These are phyloP conservation scores for Fusarium caatingaense DNA, from an alignment of 2,329 filamentous ascomycete species.

Conservation along the genomic window DNA sequence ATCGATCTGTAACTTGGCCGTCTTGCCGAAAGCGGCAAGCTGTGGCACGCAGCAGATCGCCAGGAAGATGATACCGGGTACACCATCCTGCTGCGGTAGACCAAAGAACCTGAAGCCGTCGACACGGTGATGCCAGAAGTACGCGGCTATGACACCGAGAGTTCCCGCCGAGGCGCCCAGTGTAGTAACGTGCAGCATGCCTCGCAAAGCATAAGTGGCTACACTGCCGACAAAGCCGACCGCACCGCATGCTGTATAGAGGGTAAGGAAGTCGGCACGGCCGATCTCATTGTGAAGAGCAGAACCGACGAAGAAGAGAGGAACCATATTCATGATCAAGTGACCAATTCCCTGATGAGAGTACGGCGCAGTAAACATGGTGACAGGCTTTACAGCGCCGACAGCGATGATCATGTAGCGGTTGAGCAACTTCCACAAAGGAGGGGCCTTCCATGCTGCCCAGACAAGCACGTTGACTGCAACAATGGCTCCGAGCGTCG, in stretches of 20 bases:
- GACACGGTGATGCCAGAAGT: conserved; percentile 68
- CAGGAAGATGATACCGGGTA: conserved; percentile 66
- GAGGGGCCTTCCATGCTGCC: conserved; percentile 71
- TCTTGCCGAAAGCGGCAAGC: conserved; percentile 59
- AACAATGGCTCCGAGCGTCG: conserved; percentile 73
- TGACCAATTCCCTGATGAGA: conserved; percentile 75
- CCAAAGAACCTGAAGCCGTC: conserved; percentile 69
- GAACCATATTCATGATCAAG: conserved; percentile 71
- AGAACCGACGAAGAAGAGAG: conserved; percentile 74
- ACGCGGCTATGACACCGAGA: conserved; percentile 70
- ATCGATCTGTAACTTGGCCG: conserved; percentile 58
- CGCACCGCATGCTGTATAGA: conserved; percentile 70
- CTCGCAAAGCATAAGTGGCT: conserved; percentile 58
- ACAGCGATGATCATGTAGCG: conserved; percentile 74
- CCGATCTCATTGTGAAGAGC: conserved; percentile 77
- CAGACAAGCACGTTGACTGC: conserved; percentile 68
- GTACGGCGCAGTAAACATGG: conserved; percentile 73
- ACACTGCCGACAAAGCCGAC: conserved; percentile 70
- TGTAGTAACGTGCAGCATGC: conserved; percentile 61
- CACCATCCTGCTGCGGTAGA: conserved; percentile 67
- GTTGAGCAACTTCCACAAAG: conserved; percentile 74
- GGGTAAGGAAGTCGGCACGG: conserved; percentile 74
- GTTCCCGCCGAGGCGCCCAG: conserved; percentile 76
- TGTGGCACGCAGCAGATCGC: conserved; percentile 63
- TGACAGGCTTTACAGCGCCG: conserved; percentile 71